Evolutionary conservation across 73 alveolate genomes (phyloP).

Genomic region (Paramecium tetraurelia): DNA sequence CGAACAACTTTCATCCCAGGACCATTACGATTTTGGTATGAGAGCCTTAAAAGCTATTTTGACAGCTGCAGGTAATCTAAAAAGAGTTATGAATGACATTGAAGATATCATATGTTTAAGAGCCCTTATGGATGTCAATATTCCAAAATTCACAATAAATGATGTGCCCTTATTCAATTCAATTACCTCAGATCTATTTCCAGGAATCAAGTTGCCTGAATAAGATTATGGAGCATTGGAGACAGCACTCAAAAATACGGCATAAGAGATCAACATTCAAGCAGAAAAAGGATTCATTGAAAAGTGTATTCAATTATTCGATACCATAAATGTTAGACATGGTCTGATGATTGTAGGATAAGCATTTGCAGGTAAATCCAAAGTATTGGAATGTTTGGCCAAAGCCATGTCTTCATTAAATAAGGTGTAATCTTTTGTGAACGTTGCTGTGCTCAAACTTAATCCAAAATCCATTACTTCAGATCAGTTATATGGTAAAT

Average conservation of each 20-base stretch:
- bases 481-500: constrained; percentile 80
- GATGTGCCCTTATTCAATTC: constrained; percentile 99
- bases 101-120: constrained; percentile 92
- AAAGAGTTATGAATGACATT: constrained; percentile 83
- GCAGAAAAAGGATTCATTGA: constrained; percentile 91
- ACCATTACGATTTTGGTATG: constrained; percentile 99
- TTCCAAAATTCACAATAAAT: constrained; percentile 97
- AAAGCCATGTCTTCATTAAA: constrained; percentile 92
- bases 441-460: constrained; percentile 71
- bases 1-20: constrained; percentile 97
- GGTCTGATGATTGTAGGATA: constrained; percentile 95
- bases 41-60: constrained; percentile 98
- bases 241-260: constrained; percentile 42
- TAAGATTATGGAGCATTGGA: constrained; percentile 82
- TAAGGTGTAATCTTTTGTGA: constrained; percentile 5
- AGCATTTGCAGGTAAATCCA: constrained; percentile 81
- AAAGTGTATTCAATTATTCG: constrained; percentile 98
- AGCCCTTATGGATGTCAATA: constrained; percentile 95
- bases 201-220: constrained; percentile 92
- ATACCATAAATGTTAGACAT: constrained; percentile 96
- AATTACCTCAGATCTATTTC: constrained; percentile 99
- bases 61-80: constrained; percentile 99
- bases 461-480: constrained; percentile 85
- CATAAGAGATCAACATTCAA: constrained; percentile 77
- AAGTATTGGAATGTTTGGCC: constrained; percentile 84